Evolutionary conservation across 805 yeast species (phyloP), one percentile per base, ranked within the genome.

Genomic region (Pichia nanzhaoensis): DNA sequence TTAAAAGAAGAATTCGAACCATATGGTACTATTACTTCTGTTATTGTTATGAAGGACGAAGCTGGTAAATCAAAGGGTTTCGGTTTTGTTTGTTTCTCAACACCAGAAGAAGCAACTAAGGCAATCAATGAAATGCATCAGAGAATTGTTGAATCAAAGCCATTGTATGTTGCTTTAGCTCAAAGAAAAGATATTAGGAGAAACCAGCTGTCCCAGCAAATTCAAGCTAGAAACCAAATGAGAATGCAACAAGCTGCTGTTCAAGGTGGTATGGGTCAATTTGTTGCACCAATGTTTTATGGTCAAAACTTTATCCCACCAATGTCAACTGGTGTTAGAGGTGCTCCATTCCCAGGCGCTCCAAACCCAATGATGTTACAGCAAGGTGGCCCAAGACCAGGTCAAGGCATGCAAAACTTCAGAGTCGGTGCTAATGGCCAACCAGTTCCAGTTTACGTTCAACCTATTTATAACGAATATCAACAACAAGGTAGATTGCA

Each of bases 71-170:
- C 97, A 53, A 91, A 87, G 77, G 98, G 98, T 57, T 93, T 93
- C 67, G 99, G 99, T 64, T 93, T 93, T 67, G 99, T 93, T 58
- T 89, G 99, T 74, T 93, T 83, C 84, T 81, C 96, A 46, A 70
- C 93, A 54, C 96, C 98, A 64, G 99, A 93, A 70, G 99, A 93
- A 80, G 99, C 99, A 58, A 86, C 96, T 61, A 89, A 88, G 74
- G 99, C 99, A 55, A 88, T 91, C 67, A 78, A 91, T 59, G 99
- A 91, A 77, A 90, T 91, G 96, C 89, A 91, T 80, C 96, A 89
- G 74, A 85, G 89, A 67, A 84, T 91, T 83, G 80, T 93, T 59
- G 82, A 80, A 58, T 88, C 90, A 66, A 93, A 93, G 79, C 99
- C 98, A 61, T 77, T 93, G 65, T 93, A 91, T 68, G 99, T 93